A percentile compares a stretch with the other conserved stretches of the same genome.
phyloP scores from a whole-genome alignment of 495 filamentous ascomycete species.

The Aspergillus indologenus region DNA sequence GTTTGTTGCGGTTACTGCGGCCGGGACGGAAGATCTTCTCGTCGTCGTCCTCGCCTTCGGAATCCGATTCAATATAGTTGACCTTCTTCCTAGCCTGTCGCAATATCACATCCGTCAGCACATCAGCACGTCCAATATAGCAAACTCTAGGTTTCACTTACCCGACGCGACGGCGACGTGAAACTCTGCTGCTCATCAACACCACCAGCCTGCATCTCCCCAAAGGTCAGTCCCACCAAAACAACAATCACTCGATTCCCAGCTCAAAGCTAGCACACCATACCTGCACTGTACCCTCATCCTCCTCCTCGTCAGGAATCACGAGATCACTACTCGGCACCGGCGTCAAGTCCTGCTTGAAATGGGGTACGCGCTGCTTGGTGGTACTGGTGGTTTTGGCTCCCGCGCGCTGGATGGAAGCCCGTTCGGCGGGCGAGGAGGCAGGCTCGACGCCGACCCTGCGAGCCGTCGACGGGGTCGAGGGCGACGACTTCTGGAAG shows the following conservation, averaged over 20 bases:
- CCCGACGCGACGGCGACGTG: slow-evolving; percentile 47
- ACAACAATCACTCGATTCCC: slow-evolving; percentile 5
- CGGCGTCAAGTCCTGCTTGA: slow-evolving; percentile 59
- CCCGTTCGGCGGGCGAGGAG: slow-evolving; percentile 44
- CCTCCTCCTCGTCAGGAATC: slow-evolving; percentile 37
- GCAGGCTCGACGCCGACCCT: slow-evolving; percentile 35
- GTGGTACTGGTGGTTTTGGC: slow-evolving; percentile 29
- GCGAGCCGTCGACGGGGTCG: slow-evolving; percentile 35
- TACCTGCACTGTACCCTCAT: slow-evolving; percentile 27
- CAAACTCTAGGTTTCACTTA: slow-evolving; percentile 25
- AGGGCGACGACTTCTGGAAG: slow-evolving; percentile 66
- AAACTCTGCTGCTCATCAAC: slow-evolving; percentile 16
- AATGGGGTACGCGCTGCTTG: slow-evolving; percentile 41
- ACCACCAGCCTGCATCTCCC: slow-evolving; percentile 3
- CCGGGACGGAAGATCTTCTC: slow-evolving; percentile 48
- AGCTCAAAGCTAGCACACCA: neutral
- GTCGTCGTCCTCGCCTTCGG: slow-evolving; percentile 55
- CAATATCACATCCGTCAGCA: neutral
- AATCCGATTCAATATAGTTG: slow-evolving; percentile 49
- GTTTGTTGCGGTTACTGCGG: slow-evolving; percentile 43
- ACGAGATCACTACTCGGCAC: slow-evolving; percentile 73
- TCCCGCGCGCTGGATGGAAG: slow-evolving; percentile 29
- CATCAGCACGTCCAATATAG: too few relatives aligned
- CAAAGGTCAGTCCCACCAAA: neutral
- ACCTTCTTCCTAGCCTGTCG: slow-evolving; percentile 45